Conservation (phyloP, 768 basidiomycete genomes). For the Lactarius hengduanensis region DNA sequence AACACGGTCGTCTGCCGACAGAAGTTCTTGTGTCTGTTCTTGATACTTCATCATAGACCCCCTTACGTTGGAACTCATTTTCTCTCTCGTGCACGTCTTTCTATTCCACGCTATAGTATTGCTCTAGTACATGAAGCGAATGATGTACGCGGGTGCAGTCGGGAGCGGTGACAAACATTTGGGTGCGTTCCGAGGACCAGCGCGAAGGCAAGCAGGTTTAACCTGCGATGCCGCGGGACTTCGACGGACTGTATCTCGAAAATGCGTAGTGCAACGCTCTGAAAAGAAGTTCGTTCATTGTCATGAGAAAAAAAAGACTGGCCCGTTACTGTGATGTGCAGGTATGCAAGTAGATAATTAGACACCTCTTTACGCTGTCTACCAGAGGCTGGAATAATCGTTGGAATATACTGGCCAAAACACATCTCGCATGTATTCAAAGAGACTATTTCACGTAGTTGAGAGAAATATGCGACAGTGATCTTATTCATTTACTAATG, state of each 20-base stretch:
- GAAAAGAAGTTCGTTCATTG: not conserved
- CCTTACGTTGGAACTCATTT: not conserved
- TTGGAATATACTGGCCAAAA: too few relatives aligned
- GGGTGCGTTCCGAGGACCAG: not conserved
- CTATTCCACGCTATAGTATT: not conserved
- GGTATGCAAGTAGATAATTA: too few relatives aligned
- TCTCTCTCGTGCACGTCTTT: not conserved
- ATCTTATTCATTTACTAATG: not conserved
- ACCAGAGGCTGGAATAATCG: too few relatives aligned
- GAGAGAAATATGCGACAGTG: not conserved
- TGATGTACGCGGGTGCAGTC: not conserved
- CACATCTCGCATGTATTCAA: too few relatives aligned
- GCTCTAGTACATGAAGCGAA: not conserved
- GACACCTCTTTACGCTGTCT: too few relatives aligned
- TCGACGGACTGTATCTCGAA: not conserved
- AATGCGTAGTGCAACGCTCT: not conserved
- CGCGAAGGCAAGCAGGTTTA: not conserved
- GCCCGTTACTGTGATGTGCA: not conserved
- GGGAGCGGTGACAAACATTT: not conserved
- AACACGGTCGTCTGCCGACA: not conserved
- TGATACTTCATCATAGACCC: not conserved
- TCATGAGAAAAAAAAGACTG: not conserved
- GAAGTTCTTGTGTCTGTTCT: not conserved
- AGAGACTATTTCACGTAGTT: too few relatives aligned
- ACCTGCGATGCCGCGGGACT: not conserved